These are phyloP conservation scores for Brettanomyces naardenensis DNA, from an alignment of 805 yeast genomes.

Conservation along the genomic window DNA sequence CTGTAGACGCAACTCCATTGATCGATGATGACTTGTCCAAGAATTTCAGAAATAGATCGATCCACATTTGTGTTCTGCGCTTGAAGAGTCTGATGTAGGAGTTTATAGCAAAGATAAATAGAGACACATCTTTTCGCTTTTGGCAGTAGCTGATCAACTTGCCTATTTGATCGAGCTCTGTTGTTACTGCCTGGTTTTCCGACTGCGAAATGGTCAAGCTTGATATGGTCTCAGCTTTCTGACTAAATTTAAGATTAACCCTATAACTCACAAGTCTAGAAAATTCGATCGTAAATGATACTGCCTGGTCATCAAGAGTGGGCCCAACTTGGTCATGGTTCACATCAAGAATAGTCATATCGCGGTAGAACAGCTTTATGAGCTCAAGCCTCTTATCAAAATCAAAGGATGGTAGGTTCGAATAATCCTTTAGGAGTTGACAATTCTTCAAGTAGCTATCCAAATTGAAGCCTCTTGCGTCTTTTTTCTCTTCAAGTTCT, in stretches of 20 bases:
- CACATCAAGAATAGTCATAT: constrained; percentile 16
- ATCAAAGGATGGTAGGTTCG: constrained; percentile 23
- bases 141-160: constrained; percentile 8
- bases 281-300: neutral
- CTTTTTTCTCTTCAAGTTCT: neutral
- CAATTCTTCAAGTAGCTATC: constrained; percentile 12
- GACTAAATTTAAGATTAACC: constrained; percentile 6
- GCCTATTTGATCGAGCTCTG: constrained; percentile 12
- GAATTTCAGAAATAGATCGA: constrained; percentile 12
- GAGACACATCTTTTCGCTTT: constrained; percentile 14
- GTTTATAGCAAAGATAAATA: constrained; percentile 17
- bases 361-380: constrained; percentile 20
- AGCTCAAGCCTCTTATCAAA: constrained; percentile 17
- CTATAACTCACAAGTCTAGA: neutral
- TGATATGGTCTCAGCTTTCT: constrained; percentile 5
- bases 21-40: constrained; percentile 6
- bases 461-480: constrained; percentile 7
- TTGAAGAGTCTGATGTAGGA: constrained; percentile 16
- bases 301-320: neutral
- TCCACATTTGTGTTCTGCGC: constrained; percentile 15
- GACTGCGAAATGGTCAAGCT: neutral
- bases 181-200: neutral
- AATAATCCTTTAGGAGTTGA: constrained; percentile 12
- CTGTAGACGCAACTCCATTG: constrained; percentile 11
- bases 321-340: neutral